These are phyloP conservation scores for Casuarina glauca DNA, from an alignment of 306 rosid species.

Conservation along the genomic window DNA sequence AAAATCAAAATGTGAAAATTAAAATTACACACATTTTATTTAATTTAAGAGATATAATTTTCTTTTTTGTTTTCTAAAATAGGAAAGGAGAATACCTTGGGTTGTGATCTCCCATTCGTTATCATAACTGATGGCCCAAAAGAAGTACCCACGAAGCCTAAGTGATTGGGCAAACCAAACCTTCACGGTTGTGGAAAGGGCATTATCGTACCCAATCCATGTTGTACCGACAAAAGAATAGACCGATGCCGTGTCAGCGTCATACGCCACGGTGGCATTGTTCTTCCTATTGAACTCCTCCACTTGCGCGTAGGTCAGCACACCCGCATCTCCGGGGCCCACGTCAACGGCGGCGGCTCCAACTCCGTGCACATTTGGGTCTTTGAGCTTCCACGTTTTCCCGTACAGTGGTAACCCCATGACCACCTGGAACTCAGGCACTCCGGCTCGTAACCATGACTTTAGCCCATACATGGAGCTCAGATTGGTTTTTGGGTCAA, in stretches of 20 bases:
- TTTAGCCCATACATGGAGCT: slow-evolving; percentile 47
- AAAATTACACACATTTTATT: too few species aligned
- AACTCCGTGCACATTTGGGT: slow-evolving; percentile 34
- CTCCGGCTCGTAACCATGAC: slow-evolving; percentile 64
- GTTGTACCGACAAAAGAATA: slow-evolving; percentile 35
- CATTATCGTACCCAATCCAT: slow-evolving; percentile 66
- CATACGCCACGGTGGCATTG: slow-evolving; percentile 30
- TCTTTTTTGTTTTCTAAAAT: not conserved
- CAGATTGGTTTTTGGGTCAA: slow-evolving; percentile 41
- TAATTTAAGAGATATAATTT: too few species aligned
- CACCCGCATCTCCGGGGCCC: slow-evolving; percentile 59
- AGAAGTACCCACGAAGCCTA: slow-evolving; percentile 75
- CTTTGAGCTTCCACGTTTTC: slow-evolving; percentile 54
- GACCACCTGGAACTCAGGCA: slow-evolving; percentile 30
- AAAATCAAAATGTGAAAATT: too few species aligned
- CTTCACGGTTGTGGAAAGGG: slow-evolving; percentile 32
- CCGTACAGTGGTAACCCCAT: slow-evolving; percentile 73
- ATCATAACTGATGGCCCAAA: slow-evolving; percentile 68
- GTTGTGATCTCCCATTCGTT: slow-evolving; percentile 31
- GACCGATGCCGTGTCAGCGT: slow-evolving; percentile 31
- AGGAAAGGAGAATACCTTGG: slow-evolving; percentile 30
- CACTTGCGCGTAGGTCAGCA: slow-evolving; percentile 21
- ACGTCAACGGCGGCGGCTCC: slow-evolving; percentile 46
- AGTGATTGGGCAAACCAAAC: slow-evolving; percentile 65
- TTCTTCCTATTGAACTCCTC: slow-evolving; percentile 13